phyloP scores from a whole-genome alignment of 768 basidiomycete genomes.

The Mycena metata region DNA sequence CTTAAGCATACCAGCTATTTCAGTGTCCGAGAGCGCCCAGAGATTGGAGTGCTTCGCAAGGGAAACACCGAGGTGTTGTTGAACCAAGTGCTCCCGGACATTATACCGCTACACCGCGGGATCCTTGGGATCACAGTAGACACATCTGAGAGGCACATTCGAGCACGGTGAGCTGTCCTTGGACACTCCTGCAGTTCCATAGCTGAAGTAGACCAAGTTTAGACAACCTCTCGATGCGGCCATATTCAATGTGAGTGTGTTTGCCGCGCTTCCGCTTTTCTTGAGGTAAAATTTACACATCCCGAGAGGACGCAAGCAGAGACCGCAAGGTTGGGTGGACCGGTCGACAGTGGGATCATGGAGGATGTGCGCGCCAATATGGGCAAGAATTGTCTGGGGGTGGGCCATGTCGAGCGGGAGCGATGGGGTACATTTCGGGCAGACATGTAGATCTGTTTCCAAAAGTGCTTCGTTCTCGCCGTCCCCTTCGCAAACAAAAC shows the following conservation, averaged over 20 bases:
- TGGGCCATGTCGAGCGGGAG: slow-evolving; percentile 18
- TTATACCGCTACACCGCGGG: slow-evolving; percentile 27
- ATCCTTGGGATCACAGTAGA: slow-evolving; percentile 1
- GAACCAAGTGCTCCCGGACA: not conserved
- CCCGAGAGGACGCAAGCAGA: slow-evolving; percentile 41
- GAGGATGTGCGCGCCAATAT: slow-evolving; percentile 47
- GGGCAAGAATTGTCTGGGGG: slow-evolving; percentile 43
- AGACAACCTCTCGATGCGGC: not conserved
- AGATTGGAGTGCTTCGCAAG: not conserved
- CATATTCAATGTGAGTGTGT: not conserved
- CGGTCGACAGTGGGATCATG: slow-evolving; percentile 36
- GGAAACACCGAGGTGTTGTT: not conserved
- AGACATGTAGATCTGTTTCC: not conserved
- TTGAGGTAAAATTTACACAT: slow-evolving; percentile 8
- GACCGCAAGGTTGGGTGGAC: slow-evolving; percentile 41
- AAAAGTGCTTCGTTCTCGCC: not conserved
- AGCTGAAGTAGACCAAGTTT: not conserved
- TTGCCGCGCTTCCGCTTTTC: not conserved
- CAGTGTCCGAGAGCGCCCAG: not conserved
- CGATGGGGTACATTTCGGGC: not conserved
- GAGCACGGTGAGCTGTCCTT: slow-evolving; percentile 13
- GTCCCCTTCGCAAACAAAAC: slow-evolving; percentile 20
- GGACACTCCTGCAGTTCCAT: not conserved
- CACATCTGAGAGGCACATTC: slow-evolving; percentile 23
- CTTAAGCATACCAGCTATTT: not conserved